These are phyloP conservation scores for Colletotrichum eremochloae DNA, from an alignment of 2,329 filamentous ascomycete genomes.

Conservation along the genomic window DNA sequence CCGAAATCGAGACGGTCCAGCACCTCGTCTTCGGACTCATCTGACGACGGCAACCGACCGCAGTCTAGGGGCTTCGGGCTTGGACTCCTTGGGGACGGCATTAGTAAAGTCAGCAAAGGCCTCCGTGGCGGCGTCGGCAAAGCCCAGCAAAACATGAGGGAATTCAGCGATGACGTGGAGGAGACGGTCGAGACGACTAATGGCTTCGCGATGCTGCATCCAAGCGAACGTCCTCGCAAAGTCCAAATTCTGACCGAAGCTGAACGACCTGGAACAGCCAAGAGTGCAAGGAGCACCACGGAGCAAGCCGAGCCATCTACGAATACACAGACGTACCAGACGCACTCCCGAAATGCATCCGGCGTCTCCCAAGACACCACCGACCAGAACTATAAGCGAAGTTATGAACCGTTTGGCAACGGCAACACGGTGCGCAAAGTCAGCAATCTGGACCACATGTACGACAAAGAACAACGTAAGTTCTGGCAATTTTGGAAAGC, in stretches of 20 bases:
- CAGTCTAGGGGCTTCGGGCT: slow-evolving; percentile 39
- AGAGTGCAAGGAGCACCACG: slow-evolving; percentile 13
- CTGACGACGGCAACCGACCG: slow-evolving; percentile 39
- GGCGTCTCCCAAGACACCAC: slow-evolving; percentile 57
- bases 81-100: slow-evolving; percentile 60
- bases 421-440: slow-evolving; percentile 68
- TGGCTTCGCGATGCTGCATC: slow-evolving; percentile 58
- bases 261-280: slow-evolving; percentile 44
- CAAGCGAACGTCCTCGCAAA: slow-evolving; percentile 48
- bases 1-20: slow-evolving; percentile 33
- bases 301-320: slow-evolving; percentile 41
- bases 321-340: slow-evolving; percentile 52
- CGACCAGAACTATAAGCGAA: slow-evolving; percentile 48
- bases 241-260: slow-evolving; percentile 51
- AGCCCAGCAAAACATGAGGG: slow-evolving; percentile 61
- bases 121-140: slow-evolving; percentile 55
- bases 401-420: slow-evolving; percentile 49
- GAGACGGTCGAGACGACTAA: slow-evolving; percentile 67
- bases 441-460: slow-evolving; percentile 63
- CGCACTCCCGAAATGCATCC: slow-evolving; percentile 54
- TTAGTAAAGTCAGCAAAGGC: slow-evolving; percentile 57
- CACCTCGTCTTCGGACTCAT: slow-evolving; percentile 43
- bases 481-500: slow-evolving; percentile 78
- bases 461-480: slow-evolving; percentile 57
- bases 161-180: slow-evolving; percentile 64